A percentile compares a stretch with the other conserved stretches of the same genome.
These are phyloP conservation scores for Leersia perrieri DNA, from an alignment of 176 grass and related monocot genomes.

Conservation along the genomic window DNA sequence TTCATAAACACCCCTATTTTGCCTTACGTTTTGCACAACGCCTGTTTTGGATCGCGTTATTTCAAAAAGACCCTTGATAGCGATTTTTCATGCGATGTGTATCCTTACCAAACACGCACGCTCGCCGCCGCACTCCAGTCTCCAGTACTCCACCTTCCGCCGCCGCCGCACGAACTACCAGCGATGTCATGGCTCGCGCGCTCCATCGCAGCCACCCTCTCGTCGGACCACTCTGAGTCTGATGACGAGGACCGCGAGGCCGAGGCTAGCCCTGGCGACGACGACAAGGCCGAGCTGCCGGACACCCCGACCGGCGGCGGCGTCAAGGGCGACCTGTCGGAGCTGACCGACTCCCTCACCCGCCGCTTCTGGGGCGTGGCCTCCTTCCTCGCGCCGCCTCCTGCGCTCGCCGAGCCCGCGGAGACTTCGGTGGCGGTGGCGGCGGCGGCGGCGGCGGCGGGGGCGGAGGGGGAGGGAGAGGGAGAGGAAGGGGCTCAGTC, in stretches of 20 bases:
- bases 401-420: not conserved
- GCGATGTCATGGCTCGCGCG: slow-evolving; percentile 62
- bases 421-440: too few relatives aligned
- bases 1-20: too few relatives aligned
- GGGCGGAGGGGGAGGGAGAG: not conserved
- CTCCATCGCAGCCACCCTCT: slow-evolving; percentile 52
- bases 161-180: slow-evolving; percentile 2
- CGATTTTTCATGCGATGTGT: not conserved
- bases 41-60: too few relatives aligned
- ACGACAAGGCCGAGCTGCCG: slow-evolving; percentile 40
- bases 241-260: slow-evolving; percentile 18
- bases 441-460: too few relatives aligned
- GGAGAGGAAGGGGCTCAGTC: slow-evolving; percentile 25
- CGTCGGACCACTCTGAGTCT: slow-evolving; percentile 15
- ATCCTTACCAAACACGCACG: not conserved
- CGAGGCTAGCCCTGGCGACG: slow-evolving; percentile 1
- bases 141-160: not conserved
- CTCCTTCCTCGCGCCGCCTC: slow-evolving; percentile 56
- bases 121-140: not conserved
- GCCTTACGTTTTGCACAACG: too few relatives aligned
- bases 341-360: slow-evolving; percentile 70
- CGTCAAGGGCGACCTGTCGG: slow-evolving; percentile 65
- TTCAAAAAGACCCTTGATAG: not conserved
- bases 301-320: slow-evolving; percentile 34
- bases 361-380: slow-evolving; percentile 73